Conservation (phyloP, 495 filamentous ascomycete genomes). For the Chaetomium tenue region DNA sequence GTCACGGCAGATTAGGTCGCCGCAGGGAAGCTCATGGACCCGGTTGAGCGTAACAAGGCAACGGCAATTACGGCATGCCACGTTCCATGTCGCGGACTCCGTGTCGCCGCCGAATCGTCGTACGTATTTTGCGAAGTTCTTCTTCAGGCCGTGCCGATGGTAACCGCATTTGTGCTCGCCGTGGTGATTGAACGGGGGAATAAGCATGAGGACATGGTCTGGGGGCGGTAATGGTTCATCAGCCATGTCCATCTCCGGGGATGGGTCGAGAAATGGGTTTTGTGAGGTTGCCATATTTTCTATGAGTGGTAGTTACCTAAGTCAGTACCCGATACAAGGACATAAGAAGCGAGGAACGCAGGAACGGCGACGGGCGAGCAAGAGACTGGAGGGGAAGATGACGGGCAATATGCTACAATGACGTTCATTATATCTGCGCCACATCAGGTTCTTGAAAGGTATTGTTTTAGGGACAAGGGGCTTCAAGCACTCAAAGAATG, state of each 20-base stretch:
- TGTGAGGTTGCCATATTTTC: not conserved
- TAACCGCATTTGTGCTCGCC: constrained; percentile 12
- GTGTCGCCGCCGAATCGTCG: constrained; percentile 12
- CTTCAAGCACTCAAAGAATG: no score
- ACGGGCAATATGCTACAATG: no score
- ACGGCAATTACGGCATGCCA: constrained; percentile 16
- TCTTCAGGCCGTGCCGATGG: constrained; percentile 16
- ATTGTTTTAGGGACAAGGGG: no score
- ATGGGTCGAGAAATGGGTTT: not conserved
- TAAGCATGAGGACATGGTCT: not conserved
- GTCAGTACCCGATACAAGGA: no score
- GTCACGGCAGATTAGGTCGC: constrained; percentile 16
- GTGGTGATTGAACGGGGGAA: constrained; percentile 2
- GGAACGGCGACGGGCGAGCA: not conserved
- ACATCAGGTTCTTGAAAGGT: no score
- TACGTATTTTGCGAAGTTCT: not conserved
- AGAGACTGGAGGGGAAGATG: no score
- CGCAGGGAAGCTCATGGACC: constrained; percentile 28
- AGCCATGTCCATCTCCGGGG: not conserved
- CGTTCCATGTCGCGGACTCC: constrained; percentile 19
- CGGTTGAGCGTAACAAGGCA: not conserved
- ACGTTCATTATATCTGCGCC: no score
- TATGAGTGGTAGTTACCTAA: no score
- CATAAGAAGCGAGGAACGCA: not conserved
- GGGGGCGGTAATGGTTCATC: constrained; percentile 3